Evolutionary conservation across 2,329 filamentous ascomycete genomes (phyloP).

Genomic region (Lachnellula willkommii): DNA sequence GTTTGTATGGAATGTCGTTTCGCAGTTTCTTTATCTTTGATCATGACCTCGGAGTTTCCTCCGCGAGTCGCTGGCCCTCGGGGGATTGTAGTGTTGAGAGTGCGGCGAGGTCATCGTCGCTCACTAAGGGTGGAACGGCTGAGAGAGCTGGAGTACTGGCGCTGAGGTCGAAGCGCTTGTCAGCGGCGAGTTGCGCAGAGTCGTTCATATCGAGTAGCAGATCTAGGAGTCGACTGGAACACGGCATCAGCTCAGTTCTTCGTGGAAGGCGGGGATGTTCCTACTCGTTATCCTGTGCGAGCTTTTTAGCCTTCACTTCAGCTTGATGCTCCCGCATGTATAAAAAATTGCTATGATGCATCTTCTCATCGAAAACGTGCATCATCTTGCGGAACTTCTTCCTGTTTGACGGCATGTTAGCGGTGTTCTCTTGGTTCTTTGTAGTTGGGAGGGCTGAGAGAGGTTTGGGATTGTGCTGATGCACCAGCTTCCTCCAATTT

Average conservation of each 20-base stretch:
- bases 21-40: slow-evolving; percentile 19
- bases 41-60: slow-evolving; percentile 23
- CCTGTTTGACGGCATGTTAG: slow-evolving; percentile 56
- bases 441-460: neutral
- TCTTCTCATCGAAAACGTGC: slow-evolving; percentile 68
- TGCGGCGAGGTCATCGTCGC: slow-evolving; percentile 22
- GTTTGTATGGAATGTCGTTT: neutral
- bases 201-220: slow-evolving; percentile 86
- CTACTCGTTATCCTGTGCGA: slow-evolving; percentile 91
- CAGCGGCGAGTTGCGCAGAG: slow-evolving; percentile 67
- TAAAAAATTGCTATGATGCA: slow-evolving; percentile 75
- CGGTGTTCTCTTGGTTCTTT: slow-evolving; percentile 44
- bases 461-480: neutral
- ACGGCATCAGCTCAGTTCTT: slow-evolving; percentile 5
- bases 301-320: slow-evolving; percentile 70
- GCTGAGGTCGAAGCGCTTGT: slow-evolving; percentile 68
- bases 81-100: slow-evolving; percentile 21
- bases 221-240: slow-evolving; percentile 73
- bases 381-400: slow-evolving; percentile 97
- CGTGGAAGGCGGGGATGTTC: slow-evolving; percentile 27
- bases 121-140: slow-evolving; percentile 23
- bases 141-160: slow-evolving; percentile 22
- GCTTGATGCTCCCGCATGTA: slow-evolving; percentile 79
- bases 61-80: slow-evolving; percentile 24
- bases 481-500: neutral